Evolutionary conservation across 192 early-diverging fungal genomes (phyloP).

Genomic region (Jimgerdemannia flammicorona): DNA sequence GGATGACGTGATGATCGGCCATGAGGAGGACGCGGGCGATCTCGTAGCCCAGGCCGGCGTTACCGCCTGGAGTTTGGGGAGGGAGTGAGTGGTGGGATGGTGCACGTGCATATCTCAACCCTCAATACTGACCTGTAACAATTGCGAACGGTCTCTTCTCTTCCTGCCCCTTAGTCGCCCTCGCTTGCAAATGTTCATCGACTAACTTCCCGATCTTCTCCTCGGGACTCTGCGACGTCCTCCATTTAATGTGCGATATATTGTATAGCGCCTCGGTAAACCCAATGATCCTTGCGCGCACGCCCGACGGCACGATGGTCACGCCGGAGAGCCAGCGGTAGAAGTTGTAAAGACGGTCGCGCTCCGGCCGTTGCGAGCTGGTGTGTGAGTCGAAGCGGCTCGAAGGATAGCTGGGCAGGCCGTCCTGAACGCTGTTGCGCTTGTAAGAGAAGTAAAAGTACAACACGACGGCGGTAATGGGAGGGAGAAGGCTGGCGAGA

Average conservation of each 20-base stretch:
- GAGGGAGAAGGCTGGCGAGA: background rate
- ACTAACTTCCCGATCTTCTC: background rate
- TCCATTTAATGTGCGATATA: background rate
- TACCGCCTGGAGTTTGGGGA: conserved; percentile 36
- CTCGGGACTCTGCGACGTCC: background rate
- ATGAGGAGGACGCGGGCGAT: conserved; percentile 53
- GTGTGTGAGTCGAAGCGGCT: background rate
- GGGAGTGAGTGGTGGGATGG: too few species aligned
- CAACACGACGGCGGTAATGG: background rate
- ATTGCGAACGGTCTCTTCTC: background rate
- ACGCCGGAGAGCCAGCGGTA: background rate
- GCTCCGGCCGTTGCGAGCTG: background rate
- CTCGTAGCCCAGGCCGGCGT: conserved; percentile 55
- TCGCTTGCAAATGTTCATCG: background rate
- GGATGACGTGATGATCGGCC: conserved; percentile 44
- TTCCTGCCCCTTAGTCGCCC: background rate
- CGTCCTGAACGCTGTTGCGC: background rate
- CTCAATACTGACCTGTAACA: background rate
- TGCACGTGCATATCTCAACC: background rate
- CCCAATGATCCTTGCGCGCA: background rate
- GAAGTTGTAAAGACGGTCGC: background rate
- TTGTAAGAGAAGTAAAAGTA: background rate
- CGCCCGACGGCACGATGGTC: background rate
- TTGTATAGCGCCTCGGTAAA: background rate
- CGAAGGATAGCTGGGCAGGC: background rate